A percentile compares a stretch with the other conserved stretches of the same genome.
Evolutionary conservation across 495 filamentous ascomycete species (phyloP).

Genomic region (Annulohypoxylon moriforme): DNA sequence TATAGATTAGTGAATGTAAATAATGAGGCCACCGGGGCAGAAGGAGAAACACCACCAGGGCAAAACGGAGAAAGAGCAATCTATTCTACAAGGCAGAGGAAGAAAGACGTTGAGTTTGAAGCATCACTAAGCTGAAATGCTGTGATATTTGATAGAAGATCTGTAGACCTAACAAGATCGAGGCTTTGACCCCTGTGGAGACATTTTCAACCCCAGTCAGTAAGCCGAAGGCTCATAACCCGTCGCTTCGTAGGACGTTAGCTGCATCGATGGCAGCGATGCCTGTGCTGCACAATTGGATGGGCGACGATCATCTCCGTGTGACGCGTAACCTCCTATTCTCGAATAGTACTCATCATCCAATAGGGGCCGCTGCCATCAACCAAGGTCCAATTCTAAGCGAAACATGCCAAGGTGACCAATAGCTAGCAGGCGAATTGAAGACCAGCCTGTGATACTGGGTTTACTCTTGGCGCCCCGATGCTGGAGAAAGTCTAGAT

Average conservation of each 20-base stretch:
- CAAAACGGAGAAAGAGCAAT: constrained; percentile 11
- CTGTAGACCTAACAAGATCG: constrained; percentile 14
- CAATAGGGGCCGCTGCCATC: constrained; percentile 20
- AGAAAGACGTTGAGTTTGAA: constrained; percentile 5
- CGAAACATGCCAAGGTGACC: constrained; percentile 42
- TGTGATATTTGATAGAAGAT: constrained; percentile 18
- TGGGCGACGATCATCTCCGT: constrained; percentile 17
- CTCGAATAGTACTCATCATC: constrained; percentile 6
- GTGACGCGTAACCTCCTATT: constrained; percentile 30
- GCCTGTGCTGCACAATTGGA: constrained; percentile 7
- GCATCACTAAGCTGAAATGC: constrained; percentile 8
- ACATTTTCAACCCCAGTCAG: not conserved
- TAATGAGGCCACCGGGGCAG: constrained; percentile 37
- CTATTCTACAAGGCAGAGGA: constrained; percentile 5
- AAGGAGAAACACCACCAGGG: constrained; percentile 38
- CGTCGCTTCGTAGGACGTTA: not conserved
- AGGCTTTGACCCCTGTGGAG: constrained; percentile 28
- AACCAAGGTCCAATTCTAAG: constrained; percentile 24
- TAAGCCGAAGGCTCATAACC: constrained; percentile 16
- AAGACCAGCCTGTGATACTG: constrained; percentile 7
- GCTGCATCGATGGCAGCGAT: constrained; percentile 1
- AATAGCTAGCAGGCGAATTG: constrained; percentile 14
- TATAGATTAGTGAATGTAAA: constrained; percentile 9
- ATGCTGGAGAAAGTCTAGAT: not conserved
- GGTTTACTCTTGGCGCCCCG: constrained; percentile 30